These are phyloP conservation scores for Penicillium malachiteum DNA, from an alignment of 495 filamentous ascomycete genomes.

Conservation along the genomic window DNA sequence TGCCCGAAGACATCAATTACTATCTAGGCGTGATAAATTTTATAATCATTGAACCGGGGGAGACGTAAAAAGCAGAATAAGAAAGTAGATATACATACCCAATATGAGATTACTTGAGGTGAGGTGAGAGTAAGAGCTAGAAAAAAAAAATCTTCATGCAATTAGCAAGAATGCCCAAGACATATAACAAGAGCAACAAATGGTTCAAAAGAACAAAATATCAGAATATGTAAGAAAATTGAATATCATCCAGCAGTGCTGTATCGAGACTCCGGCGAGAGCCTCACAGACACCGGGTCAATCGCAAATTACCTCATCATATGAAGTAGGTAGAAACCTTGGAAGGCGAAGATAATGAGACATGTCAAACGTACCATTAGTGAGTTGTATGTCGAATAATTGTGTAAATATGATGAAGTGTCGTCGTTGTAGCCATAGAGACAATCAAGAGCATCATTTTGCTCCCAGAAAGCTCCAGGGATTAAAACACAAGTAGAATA, in stretches of 20 bases:
- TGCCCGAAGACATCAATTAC: conserved; percentile 70
- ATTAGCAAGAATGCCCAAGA: conserved; percentile 25
- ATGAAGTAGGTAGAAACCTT: conserved; percentile 20
- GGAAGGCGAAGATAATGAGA: background rate
- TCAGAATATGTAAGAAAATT: conserved; percentile 99
- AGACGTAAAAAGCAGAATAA: conserved; percentile 1
- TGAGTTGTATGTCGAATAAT: conserved; percentile 1
- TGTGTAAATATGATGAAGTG: background rate
- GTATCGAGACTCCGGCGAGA: conserved; percentile 83
- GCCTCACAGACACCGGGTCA: conserved; percentile 77
- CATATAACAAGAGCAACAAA: conserved; percentile 12
- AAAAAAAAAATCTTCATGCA: conserved; percentile 11
- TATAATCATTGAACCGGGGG: conserved; percentile 67
- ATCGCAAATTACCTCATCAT: conserved; percentile 99
- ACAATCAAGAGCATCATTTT: conserved; percentile 10
- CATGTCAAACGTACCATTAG: conserved; percentile 29
- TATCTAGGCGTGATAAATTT: conserved; percentile 75
- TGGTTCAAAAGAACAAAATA: conserved; percentile 15
- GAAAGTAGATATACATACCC: conserved; percentile 15
- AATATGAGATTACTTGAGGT: background rate
- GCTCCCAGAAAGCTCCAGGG: conserved; percentile 4
- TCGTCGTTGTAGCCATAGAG: background rate
- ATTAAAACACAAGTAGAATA: conserved; percentile 9
- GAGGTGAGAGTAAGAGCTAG: background rate
- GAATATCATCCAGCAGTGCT: conserved; percentile 74